Percentiles rank a stretch among this genome's conserved stretches.
These are phyloP conservation scores for Hypsizygus marmoreus DNA, from an alignment of 768 basidiomycete genomes.

Conservation along the genomic window DNA sequence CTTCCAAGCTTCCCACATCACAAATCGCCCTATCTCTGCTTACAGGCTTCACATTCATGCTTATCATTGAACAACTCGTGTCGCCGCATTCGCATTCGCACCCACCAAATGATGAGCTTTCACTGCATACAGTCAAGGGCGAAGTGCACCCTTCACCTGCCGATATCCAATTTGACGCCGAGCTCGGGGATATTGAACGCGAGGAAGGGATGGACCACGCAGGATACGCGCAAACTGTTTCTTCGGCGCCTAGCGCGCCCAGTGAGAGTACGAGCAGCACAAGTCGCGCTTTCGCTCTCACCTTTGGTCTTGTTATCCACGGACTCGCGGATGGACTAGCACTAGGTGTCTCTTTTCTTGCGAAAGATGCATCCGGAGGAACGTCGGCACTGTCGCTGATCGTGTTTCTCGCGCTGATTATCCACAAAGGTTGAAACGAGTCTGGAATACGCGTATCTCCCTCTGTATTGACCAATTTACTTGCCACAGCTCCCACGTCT, in stretches of 20 bases:
- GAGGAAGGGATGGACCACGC: conserved; percentile 33
- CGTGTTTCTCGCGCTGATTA: conserved; percentile 86
- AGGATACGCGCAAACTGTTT: conserved; percentile 23
- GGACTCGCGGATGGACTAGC: conserved; percentile 92
- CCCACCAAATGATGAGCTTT: conserved; percentile 28
- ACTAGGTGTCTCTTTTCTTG: conserved; percentile 75
- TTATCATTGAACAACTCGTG: conserved; percentile 66
- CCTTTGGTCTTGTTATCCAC: conserved; percentile 86
- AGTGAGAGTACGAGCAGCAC: conserved; percentile 23
- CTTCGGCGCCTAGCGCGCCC: conserved; percentile 9
- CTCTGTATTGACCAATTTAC: conserved; percentile 1
- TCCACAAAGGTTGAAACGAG: conserved; percentile 83
- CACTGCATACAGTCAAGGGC: conserved; percentile 25
- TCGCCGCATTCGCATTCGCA: conserved; percentile 42
- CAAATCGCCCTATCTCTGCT: conserved; percentile 66
- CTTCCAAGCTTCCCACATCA: conserved; percentile 45
- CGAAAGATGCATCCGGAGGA: conserved; percentile 26
- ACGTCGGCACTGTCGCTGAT: conserved; percentile 67
- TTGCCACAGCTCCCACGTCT: conserved; percentile 76
- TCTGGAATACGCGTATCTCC: neutral
- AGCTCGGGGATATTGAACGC: conserved; percentile 58
- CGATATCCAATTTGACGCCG: conserved; percentile 60
- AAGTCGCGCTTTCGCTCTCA: conserved; percentile 64
- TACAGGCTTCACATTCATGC: conserved; percentile 63
- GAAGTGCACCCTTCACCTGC: conserved; percentile 13